These are phyloP conservation scores for Pichiaceae sp. DNA, from an alignment of 1,139 yeast genomes.

Conservation along the genomic window DNA sequence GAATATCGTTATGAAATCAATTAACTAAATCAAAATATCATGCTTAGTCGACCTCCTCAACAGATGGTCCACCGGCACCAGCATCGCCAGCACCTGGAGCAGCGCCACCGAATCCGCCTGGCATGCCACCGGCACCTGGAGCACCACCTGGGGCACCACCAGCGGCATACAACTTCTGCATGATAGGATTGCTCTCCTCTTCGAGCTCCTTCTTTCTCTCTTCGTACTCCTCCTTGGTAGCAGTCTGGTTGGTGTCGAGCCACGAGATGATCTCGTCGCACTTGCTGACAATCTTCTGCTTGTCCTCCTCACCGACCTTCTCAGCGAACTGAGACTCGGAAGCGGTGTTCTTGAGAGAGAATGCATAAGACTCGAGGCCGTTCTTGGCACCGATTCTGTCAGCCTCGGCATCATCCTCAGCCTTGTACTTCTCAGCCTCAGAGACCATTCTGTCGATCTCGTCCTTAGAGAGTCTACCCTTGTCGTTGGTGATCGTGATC, in stretches of 20 bases:
- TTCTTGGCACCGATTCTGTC: constrained; percentile 64
- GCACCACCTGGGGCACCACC: constrained; percentile 36
- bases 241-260: constrained; percentile 45
- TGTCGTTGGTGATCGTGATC: constrained; percentile 92
- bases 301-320: constrained; percentile 38
- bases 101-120: constrained; percentile 36
- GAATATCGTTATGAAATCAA: too few species aligned
- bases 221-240: constrained; percentile 44
- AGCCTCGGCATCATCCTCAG: constrained; percentile 73
- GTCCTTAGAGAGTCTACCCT: constrained; percentile 87
- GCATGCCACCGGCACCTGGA: constrained; percentile 33
- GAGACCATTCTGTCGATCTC: constrained; percentile 58
- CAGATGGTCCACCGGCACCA: constrained; percentile 56
- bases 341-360: constrained; percentile 36
- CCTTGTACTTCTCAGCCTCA: constrained; percentile 55
- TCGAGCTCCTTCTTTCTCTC: constrained; percentile 64
- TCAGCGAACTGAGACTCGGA: constrained; percentile 42
- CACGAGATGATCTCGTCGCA: constrained; percentile 38
- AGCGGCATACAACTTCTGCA: constrained; percentile 54
- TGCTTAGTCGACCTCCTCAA: constrained; percentile 60
- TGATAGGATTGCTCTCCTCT: constrained; percentile 55
- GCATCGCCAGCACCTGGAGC: constrained; percentile 43
- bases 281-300: constrained; percentile 34
- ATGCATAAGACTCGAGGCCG: constrained; percentile 47
- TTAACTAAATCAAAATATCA: too few species aligned